These are phyloP conservation scores for Candida pseudoviswanathii DNA, from an alignment of 1,139 yeast genomes.

Conservation along the genomic window DNA sequence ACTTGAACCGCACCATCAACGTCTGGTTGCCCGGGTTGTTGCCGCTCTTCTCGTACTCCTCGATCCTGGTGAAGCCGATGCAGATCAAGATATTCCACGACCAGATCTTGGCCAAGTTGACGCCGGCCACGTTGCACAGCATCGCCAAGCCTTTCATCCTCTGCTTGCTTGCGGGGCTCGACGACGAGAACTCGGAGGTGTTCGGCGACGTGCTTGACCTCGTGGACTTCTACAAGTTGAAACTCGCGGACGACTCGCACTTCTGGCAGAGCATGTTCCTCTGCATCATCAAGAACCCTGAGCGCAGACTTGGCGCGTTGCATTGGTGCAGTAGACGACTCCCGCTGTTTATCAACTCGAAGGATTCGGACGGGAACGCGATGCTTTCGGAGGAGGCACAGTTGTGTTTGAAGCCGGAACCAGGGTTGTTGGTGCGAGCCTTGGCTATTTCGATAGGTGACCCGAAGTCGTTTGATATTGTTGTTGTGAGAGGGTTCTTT, in stretches of 20 bases:
- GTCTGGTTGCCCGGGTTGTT: conserved; percentile 90
- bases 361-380: conserved; percentile 14
- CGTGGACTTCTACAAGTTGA: conserved; percentile 60
- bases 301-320: conserved; percentile 79
- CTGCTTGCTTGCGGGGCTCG: conserved; percentile 82
- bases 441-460: conserved; percentile 66
- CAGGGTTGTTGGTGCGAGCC: conserved; percentile 77
- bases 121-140: conserved; percentile 48
- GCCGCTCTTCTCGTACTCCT: conserved; percentile 84
- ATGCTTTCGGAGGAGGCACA: conserved; percentile 53
- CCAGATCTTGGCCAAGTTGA: conserved; percentile 53
- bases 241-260: conserved; percentile 65
- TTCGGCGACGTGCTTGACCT: conserved; percentile 62
- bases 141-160: conserved; percentile 71
- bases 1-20: conserved; percentile 52
- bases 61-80: conserved; percentile 83
- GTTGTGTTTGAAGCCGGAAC: conserved; percentile 67
- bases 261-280: conserved; percentile 87
- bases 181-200: conserved; percentile 87
- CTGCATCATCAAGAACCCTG: conserved; percentile 75
- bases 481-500: conserved; percentile 87
- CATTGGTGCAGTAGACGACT: conserved; percentile 70
- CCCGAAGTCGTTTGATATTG: conserved; percentile 47
- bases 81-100: conserved; percentile 62
- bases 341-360: conserved; percentile 47